Conservation (phyloP, 441 rosid species). For the Aleurites moluccanus region DNA sequence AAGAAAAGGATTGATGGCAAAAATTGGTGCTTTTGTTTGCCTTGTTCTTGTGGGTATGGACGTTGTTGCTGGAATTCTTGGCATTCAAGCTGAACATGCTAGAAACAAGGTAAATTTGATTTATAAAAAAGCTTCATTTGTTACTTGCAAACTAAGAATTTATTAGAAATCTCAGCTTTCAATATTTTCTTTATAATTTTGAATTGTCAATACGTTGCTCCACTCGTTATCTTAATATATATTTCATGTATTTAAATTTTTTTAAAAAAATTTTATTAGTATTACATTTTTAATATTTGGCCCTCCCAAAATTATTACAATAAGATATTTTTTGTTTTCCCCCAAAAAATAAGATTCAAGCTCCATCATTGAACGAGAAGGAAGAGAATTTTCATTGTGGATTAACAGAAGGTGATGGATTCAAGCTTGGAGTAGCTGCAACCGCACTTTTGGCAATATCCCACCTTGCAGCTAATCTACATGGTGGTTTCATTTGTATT, state of each 20-base stretch:
- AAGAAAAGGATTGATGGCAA: not conserved
- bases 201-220: too few species aligned
- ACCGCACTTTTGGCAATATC: conserved; percentile 29
- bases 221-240: too few species aligned
- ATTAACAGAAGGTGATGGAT: not conserved
- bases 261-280: too few species aligned
- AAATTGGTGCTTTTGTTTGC: conserved; percentile 2
- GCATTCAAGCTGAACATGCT: not conserved
- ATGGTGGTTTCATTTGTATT: conserved; percentile 36
- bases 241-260: too few species aligned
- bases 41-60: not conserved
- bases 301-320: too few species aligned
- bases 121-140: not conserved
- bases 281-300: too few species aligned
- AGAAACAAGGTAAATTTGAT: not conserved
- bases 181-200: too few species aligned
- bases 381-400: not conserved
- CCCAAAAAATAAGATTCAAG: too few species aligned
- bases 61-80: not conserved
- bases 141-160: not conserved
- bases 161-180: not conserved
- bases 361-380: not conserved
- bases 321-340: too few species aligned
- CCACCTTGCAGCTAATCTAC: conserved; percentile 31
- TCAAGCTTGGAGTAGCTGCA: conserved; percentile 26